Evolutionary conservation across 1,139 yeast species (phyloP).

Genomic region (Yamadazyma diospyri): DNA sequence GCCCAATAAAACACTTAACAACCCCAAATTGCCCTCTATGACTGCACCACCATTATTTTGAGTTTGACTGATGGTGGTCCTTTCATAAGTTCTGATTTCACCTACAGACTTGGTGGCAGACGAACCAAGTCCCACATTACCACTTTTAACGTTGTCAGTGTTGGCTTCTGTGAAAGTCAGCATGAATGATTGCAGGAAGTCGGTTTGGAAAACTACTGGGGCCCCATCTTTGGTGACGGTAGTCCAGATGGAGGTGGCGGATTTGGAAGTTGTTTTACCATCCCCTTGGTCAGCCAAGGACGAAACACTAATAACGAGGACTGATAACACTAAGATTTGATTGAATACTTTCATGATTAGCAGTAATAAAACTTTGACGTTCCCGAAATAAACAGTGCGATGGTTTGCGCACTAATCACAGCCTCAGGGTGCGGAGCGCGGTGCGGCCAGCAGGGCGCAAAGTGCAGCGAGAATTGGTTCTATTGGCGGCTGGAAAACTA

Average conservation of each 20-base stretch:
- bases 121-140: constrained; percentile 37
- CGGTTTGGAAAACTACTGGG: constrained; percentile 24
- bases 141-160: constrained; percentile 23
- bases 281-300: constrained; percentile 24
- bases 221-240: constrained; percentile 34
- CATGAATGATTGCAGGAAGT: constrained; percentile 32
- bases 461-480: too few relatives aligned
- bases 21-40: not conserved
- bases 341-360: not conserved
- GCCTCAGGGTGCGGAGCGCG: too few relatives aligned
- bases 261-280: constrained; percentile 14
- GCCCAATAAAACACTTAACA: constrained; percentile 1
- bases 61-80: constrained; percentile 17
- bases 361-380: too few relatives aligned
- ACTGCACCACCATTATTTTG: constrained; percentile 2
- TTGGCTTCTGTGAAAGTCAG: constrained; percentile 20
- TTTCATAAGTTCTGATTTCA: constrained; percentile 27
- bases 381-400: too few relatives aligned
- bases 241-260: constrained; percentile 30
- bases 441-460: too few relatives aligned
- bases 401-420: too few relatives aligned
- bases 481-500: too few relatives aligned
- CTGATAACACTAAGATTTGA: constrained; percentile 6
- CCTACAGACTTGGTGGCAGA: constrained; percentile 30
- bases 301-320: constrained; percentile 11